phyloP scores from a whole-genome alignment of 257 asterid genomes.

The Solanum rostratum region DNA sequence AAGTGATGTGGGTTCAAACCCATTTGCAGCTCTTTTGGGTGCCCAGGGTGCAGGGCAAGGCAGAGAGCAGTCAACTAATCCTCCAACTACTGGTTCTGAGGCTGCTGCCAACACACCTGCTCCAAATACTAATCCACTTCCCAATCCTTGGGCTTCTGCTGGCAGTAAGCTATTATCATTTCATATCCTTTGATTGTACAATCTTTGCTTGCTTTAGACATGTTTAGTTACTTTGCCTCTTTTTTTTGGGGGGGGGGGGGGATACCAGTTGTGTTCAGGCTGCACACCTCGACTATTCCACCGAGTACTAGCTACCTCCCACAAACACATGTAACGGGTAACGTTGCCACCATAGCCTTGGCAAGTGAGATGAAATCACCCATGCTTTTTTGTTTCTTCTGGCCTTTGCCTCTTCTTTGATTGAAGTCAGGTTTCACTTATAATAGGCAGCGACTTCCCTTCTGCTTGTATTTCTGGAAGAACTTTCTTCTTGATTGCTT shows the following conservation, averaged over 20 bases:
- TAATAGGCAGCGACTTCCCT: not conserved
- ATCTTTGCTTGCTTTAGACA: not conserved
- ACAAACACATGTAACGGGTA: not conserved
- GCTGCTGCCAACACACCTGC: slow-evolving; percentile 24
- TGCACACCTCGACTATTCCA: not conserved
- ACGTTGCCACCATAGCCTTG: not conserved
- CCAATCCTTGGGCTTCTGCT: slow-evolving; percentile 51
- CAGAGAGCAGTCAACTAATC: slow-evolving; percentile 15
- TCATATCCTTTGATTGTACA: not conserved
- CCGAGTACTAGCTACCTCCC: not conserved
- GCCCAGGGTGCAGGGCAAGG: slow-evolving; percentile 25
- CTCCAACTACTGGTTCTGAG: slow-evolving; percentile 22
- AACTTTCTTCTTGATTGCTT: not conserved
- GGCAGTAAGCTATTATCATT: slow-evolving; percentile 22
- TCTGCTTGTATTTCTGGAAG: not conserved
- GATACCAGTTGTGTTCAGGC: not conserved
- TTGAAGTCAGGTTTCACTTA: not conserved
- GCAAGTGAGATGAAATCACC: not conserved
- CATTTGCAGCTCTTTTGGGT: slow-evolving; percentile 40
- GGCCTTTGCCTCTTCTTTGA: not conserved
- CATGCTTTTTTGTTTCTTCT: not conserved
- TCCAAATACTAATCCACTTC: slow-evolving; percentile 53
- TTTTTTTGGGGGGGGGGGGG: too few relatives aligned
- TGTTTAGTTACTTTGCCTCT: not conserved
- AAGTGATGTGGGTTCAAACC: slow-evolving; percentile 32